Evolutionary conservation across 1,284 basidiomycete genomes (phyloP), one percentile per base, ranked within the genome.

Genomic region (Ceratobasidium sp.): DNA sequence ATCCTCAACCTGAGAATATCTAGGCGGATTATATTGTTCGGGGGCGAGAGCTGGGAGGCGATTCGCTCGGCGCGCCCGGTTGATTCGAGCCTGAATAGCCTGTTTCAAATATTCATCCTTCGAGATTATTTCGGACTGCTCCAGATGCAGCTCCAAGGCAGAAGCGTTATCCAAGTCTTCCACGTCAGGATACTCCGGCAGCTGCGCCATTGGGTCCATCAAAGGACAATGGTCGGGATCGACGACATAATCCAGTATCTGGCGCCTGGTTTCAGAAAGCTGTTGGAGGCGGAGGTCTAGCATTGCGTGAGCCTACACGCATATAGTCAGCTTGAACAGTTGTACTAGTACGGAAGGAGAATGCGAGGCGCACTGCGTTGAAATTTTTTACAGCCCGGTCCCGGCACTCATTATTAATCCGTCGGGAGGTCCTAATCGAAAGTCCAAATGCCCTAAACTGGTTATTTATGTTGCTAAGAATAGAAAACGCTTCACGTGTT

Each of bases 171-270:
- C 33, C 33, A 33, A 33, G 33, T 33, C 33, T 33, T 33, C 33
- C 33, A 33, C 33, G 33, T 33, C 33, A 33, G 15, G 50, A n/a
- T 52, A 20, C 17, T 20, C 17, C 17, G 50, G 50, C n/a, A n/a
- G 50, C 17, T 52, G 15, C 17, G 17, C 15, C 50, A 20, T 52
- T 20, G 17, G 13, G 50, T n/a, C 17, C 17, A 20, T 6, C 50
- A 67, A 23, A 23, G 44, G 65, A n/a, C 44, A 48, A 3, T 48
- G n/a, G n/a, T 42, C n/a, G 42, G 65, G 65, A 28, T 67, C 65
- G 40, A 67, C 17, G 12, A 67, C 42, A 17, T 67, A 44, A 12
- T 67, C 44, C n/a, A 67, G n/a, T n/a, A 67, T 67, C 20, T 67
- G 38, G 20, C 40, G 13, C 26, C 65, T 42, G 12, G 65, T 26